Base-by-base conservation (phyloP, 306 rosid genomes). In the Hippophae tibetana region DNA sequence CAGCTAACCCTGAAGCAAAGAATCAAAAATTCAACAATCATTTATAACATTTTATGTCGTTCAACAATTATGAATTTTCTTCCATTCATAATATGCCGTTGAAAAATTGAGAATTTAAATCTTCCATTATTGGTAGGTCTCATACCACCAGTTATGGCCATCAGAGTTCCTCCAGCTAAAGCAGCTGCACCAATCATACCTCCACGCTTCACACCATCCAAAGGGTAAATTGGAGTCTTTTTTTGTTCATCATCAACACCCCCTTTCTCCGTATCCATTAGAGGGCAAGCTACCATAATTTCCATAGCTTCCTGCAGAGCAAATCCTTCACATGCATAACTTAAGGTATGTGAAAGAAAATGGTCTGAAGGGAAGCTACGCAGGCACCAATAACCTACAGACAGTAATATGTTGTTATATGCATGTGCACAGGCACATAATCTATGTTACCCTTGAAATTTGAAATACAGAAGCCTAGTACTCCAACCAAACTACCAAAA, bases 71-170 rank as follows among this genome's bases (percentile, higher is more conserved):
- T 2, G 38, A 31, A 2, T 31, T 31, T 31, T 31, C 38, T 31
- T 31, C 38, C 38, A 31, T 31, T 31, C 38, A 31, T 31, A 31
- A 31, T 31, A 31, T 0, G 5, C 38, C 38, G 38, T 2, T 31
- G 38, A 31, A 31, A 31, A 31, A 1, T 31, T 31, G 38, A 31
- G 38, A 31, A 31, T 6, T 31, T 47, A n/a, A 8, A 6, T 52
- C 8, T 31, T 6, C 46, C 10, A 10, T 27, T 13, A 27, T 13
- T 23, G 54, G 64, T 26, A 53, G 54, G 13, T 58, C 45, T 47
- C 70, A 18, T 64, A 71, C 75, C 75, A 38, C 75, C 65, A 58
- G 52, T 51, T 64, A 71, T 52, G 42, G 66, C 66, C 70, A 71
- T 57, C 57, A 71, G 40, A 5, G 75, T 46, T 55, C 65, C 75